Evolutionary conservation across 2,329 filamentous ascomycete species (phyloP).

Genomic region (Talaromyces rugulosus): DNA sequence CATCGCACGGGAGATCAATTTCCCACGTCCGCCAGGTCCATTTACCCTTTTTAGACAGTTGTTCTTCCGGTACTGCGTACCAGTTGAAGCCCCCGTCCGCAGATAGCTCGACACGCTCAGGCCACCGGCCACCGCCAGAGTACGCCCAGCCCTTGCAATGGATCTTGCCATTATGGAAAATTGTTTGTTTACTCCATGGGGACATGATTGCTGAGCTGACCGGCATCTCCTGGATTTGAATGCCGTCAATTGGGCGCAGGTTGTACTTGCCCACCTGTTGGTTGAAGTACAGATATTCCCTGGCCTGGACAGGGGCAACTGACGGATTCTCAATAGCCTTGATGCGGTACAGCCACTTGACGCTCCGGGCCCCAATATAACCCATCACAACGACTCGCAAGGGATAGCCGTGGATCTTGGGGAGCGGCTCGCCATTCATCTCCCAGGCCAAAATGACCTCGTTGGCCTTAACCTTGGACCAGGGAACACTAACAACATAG

Average conservation of each 20-base stretch:
- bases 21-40: conserved; percentile 64
- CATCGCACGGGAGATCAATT: conserved; percentile 58
- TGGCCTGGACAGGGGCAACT: conserved; percentile 58
- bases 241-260: conserved; percentile 54
- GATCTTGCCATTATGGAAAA: conserved; percentile 59
- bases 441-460: conserved; percentile 67
- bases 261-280: conserved; percentile 68
- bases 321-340: conserved; percentile 57
- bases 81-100: conserved; percentile 61
- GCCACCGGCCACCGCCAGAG: conserved; percentile 56
- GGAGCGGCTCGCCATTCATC: conserved; percentile 65
- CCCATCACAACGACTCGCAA: conserved; percentile 60
- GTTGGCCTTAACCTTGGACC: conserved; percentile 62
- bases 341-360: conserved; percentile 61
- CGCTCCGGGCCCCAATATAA: conserved; percentile 63
- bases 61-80: conserved; percentile 59
- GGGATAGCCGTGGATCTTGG: conserved; percentile 63
- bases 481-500: conserved; percentile 64
- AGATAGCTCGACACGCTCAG: conserved; percentile 60
- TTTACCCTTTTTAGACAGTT: conserved; percentile 58
- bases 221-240: conserved; percentile 69
- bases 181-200: conserved; percentile 56
- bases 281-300: conserved; percentile 66
- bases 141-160: conserved; percentile 57
- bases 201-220: conserved; percentile 64